These are phyloP conservation scores for Nannizzia gypsea DNA, from an alignment of 2,329 filamentous ascomycete species.

Conservation along the genomic window DNA sequence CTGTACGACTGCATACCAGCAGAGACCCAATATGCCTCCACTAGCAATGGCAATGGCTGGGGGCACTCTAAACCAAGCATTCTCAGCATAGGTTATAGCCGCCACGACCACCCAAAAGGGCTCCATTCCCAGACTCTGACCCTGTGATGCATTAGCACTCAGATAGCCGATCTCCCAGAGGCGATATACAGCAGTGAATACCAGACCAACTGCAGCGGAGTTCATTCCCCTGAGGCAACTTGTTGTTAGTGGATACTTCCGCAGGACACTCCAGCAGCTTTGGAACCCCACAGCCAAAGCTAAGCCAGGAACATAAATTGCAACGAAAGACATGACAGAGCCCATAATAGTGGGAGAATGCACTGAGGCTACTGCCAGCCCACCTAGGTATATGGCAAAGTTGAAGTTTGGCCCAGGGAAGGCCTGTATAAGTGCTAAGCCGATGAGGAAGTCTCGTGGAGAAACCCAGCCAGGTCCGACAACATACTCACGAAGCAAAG, in stretches of 20 bases:
- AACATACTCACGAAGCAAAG: constrained; percentile 48
- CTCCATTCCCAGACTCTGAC: constrained; percentile 45
- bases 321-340: constrained; percentile 41
- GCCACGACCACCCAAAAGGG: constrained; percentile 55
- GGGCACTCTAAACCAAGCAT: constrained; percentile 38
- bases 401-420: constrained; percentile 49
- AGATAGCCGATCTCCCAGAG: constrained; percentile 53
- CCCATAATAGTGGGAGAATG: constrained; percentile 31
- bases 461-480: constrained; percentile 60
- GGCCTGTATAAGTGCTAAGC: constrained; percentile 58
- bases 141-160: constrained; percentile 37
- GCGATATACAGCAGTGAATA: constrained; percentile 54
- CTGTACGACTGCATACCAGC: constrained; percentile 36
- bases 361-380: constrained; percentile 35
- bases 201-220: constrained; percentile 48
- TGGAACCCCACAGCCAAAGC: constrained; percentile 26
- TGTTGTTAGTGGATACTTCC: constrained; percentile 38
- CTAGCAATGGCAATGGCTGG: constrained; percentile 36
- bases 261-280: constrained; percentile 45
- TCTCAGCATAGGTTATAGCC: constrained; percentile 38
- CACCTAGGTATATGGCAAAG: constrained; percentile 47
- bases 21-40: constrained; percentile 38
- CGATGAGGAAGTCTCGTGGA: constrained; percentile 59
- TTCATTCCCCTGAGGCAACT: constrained; percentile 46
- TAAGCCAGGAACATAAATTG: constrained; percentile 30